Evolutionary conservation across 768 basidiomycete genomes (phyloP).

Genomic region (Cubamyces lactineus): DNA sequence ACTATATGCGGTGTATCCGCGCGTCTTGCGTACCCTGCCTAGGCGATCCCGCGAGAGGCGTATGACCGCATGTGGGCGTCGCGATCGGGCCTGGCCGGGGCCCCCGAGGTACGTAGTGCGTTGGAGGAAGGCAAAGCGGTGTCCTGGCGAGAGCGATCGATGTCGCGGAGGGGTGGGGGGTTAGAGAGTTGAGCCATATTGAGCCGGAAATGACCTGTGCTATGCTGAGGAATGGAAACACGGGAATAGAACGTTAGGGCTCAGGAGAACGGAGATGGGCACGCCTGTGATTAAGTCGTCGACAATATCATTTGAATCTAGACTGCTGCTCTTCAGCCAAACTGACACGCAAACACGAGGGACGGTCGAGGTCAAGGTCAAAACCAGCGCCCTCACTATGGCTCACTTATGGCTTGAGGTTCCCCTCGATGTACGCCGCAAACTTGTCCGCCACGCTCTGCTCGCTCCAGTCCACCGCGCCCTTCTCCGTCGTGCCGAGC

Average conservation of each 20-base stretch:
- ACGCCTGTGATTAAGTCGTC: not conserved
- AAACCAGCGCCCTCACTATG: conserved; percentile 9
- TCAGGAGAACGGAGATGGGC: no score
- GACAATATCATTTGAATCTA: not conserved
- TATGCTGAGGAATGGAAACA: not conserved
- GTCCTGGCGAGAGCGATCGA: no score
- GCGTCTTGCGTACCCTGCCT: not conserved
- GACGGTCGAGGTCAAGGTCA: no score
- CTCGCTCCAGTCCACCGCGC: conserved; percentile 76
- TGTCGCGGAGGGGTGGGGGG: no score
- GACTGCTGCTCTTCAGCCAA: no score
- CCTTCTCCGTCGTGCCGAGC: conserved; percentile 78
- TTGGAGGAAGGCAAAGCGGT: not conserved
- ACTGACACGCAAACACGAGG: no score
- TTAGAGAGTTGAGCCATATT: not conserved
- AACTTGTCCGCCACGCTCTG: conserved; percentile 72
- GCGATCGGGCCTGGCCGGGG: conserved; percentile 6
- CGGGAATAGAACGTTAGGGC: no score
- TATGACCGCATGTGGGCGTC: not conserved
- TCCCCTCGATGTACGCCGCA: conserved; percentile 71
- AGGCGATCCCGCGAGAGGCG: not conserved
- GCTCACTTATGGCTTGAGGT: conserved; percentile 54
- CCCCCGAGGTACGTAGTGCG: not conserved
- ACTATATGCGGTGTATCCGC: conserved; percentile 5
- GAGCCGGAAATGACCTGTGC: not conserved